phyloP scores from a whole-genome alignment of 2,329 filamentous ascomycete species.

The Cytospora schulzeri region DNA sequence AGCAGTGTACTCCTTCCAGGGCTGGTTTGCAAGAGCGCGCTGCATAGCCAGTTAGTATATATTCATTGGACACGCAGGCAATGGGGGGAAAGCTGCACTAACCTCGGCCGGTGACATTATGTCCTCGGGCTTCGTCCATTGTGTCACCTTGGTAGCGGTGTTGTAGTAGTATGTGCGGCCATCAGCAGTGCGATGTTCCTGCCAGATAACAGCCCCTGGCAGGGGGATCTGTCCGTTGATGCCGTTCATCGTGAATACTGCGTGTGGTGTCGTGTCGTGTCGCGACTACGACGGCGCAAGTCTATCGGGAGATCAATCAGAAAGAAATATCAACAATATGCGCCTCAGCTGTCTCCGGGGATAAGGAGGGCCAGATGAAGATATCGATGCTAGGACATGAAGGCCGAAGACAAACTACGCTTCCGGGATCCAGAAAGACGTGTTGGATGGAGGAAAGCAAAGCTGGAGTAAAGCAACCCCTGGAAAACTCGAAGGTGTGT shows the following conservation, averaged over 20 bases:
- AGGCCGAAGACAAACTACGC: background rate
- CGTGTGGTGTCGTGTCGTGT: background rate
- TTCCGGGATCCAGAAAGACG: background rate
- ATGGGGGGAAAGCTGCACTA: slow-evolving; percentile 33
- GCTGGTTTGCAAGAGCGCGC: slow-evolving; percentile 79
- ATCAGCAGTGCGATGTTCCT: slow-evolving; percentile 78
- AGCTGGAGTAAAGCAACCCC: background rate
- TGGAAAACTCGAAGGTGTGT: slow-evolving; percentile 4
- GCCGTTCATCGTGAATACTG: slow-evolving; percentile 56
- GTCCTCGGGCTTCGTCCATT: slow-evolving; percentile 93
- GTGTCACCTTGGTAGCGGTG: slow-evolving; percentile 77
- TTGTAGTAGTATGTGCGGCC: slow-evolving; percentile 94
- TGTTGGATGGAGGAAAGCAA: background rate
- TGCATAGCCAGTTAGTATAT: slow-evolving; percentile 38
- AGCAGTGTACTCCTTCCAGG: slow-evolving; percentile 91
- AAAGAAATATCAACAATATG: background rate
- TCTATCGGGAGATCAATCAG: slow-evolving; percentile 2
- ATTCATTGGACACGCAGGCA: slow-evolving; percentile 29
- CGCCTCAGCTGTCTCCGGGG: background rate
- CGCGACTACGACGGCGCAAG: background rate
- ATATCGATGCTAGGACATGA: background rate
- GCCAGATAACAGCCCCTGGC: slow-evolving; percentile 59
- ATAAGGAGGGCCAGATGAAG: background rate
- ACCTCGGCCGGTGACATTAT: slow-evolving; percentile 85
- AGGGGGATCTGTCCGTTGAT: slow-evolving; percentile 44